These are phyloP conservation scores for Rhazya stricta DNA, from an alignment of 257 asterid species.

Conservation along the genomic window DNA sequence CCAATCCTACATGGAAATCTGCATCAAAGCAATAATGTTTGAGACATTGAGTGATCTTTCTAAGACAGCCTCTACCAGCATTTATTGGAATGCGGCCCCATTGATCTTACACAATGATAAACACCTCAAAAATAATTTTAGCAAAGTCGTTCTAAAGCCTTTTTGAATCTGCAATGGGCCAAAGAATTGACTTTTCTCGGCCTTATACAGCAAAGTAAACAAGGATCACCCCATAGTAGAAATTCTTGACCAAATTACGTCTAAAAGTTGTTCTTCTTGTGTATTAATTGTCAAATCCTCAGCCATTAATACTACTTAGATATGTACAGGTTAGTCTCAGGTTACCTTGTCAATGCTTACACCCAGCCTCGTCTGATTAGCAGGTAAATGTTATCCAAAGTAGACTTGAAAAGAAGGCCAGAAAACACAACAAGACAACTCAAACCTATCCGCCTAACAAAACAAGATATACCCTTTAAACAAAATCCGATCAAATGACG, in stretches of 20 bases:
- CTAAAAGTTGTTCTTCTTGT: neutral
- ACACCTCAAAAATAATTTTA: neutral
- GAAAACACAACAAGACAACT: neutral
- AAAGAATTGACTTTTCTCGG: neutral
- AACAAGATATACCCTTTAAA: neutral
- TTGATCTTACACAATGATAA: neutral
- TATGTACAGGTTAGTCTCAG: neutral
- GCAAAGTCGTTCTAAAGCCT: neutral
- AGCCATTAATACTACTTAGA: neutral
- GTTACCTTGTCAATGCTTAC: neutral
- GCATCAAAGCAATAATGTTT: conserved; percentile 11
- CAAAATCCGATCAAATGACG: neutral
- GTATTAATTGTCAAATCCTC: neutral
- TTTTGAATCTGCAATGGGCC: neutral
- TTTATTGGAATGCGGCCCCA: neutral
- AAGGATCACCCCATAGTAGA: neutral
- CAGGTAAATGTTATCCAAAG: neutral
- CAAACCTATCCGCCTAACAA: neutral
- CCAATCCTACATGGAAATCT: conserved; percentile 60
- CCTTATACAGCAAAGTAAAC: neutral
- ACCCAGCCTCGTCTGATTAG: neutral
- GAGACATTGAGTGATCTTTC: neutral
- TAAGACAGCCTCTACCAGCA: too few relatives aligned
- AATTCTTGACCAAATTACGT: neutral
- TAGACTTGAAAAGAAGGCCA: neutral